A percentile compares a stretch with the other conserved stretches of the same genome.
phyloP scores from a whole-genome alignment of 1,284 basidiomycete species.

The Cutaneotrichosporon daszewskae region DNA sequence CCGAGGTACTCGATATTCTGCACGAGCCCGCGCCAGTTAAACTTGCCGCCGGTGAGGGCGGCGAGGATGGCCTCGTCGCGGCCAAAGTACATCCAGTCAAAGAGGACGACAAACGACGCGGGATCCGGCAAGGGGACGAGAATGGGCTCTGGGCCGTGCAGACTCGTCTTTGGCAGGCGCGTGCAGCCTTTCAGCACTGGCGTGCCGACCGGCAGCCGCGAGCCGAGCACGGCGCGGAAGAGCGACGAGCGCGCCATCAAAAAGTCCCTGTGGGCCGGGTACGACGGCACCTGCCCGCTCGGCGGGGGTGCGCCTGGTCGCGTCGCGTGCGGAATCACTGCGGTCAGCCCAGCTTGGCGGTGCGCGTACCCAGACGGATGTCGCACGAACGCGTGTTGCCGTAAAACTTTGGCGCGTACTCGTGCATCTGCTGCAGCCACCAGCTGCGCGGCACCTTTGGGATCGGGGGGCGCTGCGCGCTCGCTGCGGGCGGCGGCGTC shows the following conservation, averaged over 20 bases:
- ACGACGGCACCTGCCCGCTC: constrained; percentile 7
- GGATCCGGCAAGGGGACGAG: constrained; percentile 46
- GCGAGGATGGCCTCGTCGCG: constrained; percentile 30
- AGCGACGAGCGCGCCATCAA: constrained; percentile 41
- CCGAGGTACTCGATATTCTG: constrained; percentile 45
- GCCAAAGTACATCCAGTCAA: constrained; percentile 48
- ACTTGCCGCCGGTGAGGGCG: constrained; percentile 32
- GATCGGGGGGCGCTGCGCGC: too few relatives aligned
- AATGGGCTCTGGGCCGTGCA: constrained; percentile 15
- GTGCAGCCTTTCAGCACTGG: constrained; percentile 12
- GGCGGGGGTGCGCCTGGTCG: not conserved
- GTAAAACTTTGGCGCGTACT: too few relatives aligned
- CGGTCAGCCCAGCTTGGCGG: too few relatives aligned
- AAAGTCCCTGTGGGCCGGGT: constrained; percentile 44
- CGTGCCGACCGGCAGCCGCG: constrained; percentile 5
- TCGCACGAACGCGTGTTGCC: too few relatives aligned
- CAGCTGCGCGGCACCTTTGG: too few relatives aligned
- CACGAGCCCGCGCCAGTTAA: constrained; percentile 45
- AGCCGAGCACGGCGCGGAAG: constrained; percentile 37
- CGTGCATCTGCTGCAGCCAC: too few relatives aligned
- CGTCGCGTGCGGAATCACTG: too few relatives aligned
- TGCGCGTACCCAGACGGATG: too few relatives aligned
- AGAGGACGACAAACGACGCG: constrained; percentile 36
- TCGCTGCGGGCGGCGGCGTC: too few relatives aligned
- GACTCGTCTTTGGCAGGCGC: constrained; percentile 6